Evolutionary conservation across 768 basidiomycete genomes (phyloP), one percentile per base, ranked within the genome.

Genomic region (Filobasidium wieringae): DNA sequence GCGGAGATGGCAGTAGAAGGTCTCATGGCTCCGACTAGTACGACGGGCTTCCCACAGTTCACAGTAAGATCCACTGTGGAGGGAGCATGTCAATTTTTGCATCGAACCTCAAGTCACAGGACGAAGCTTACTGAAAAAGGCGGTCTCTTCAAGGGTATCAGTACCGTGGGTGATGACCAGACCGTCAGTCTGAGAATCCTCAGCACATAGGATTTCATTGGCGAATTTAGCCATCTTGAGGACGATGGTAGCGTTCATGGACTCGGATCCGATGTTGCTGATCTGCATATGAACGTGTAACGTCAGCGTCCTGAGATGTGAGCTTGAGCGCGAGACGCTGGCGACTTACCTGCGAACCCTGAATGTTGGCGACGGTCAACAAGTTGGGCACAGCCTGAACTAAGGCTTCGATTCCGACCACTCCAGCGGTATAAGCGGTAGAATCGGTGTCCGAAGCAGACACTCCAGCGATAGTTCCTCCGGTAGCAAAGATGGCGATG

Each of bases 1-100:
- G 68, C 66, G 2, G 65, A 68, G 53, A 72, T 66, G 27, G 69
- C 70, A 0, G 68, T 66, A 1, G 64, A 55, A 0, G 74, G 74
- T 6, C 74, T 60, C 74, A 75, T 75, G 0, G 71, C 62, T 2
- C 72, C 73, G 22, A 70, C 69, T 8, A 71, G 49, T 9, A 73
- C 68, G 50, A 73, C 66, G 0, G 74, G 69, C 51, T 68, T 66
- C 27, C 53, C 41, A 58, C 71, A 70, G 45, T 64, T 64, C 34
- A 75, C 51, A 2, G 69, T 71, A 15, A 67, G 58, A 49, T 75
- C 74, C 30, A 75, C 57, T 54, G 39, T 27, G 47, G 43, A 34
- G 24, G 27, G 11, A 11, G 22, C 4, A 2, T 34, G 26, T 39
- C 3, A 36, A 0, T 57, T 40, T 22, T 58, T 43, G 19, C n/a